These are phyloP conservation scores for Coemansia sp. DNA, from an alignment of 192 early-diverging fungal species.

Conservation along the genomic window DNA sequence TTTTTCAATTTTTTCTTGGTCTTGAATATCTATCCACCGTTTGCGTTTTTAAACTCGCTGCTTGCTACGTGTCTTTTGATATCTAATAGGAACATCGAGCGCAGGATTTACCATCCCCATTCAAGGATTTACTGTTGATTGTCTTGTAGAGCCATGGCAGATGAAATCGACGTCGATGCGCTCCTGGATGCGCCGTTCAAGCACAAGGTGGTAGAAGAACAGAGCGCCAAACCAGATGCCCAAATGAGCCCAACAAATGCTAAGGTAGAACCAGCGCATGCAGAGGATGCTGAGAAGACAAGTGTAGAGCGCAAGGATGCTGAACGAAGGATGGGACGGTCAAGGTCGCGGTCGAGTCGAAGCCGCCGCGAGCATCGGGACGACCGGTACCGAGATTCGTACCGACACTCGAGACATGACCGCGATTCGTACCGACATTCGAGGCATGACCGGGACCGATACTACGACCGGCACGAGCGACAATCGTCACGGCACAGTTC, in stretches of 20 bases:
- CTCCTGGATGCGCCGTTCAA: slow-evolving; percentile 40
- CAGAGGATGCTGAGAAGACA: slow-evolving; percentile 7
- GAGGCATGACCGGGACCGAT: slow-evolving; percentile 13
- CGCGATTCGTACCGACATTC: background rate
- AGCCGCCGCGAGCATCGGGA: slow-evolving; percentile 18
- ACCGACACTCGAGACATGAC: slow-evolving; percentile 8
- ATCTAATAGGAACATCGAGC: too few relatives aligned
- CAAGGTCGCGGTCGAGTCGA: slow-evolving; percentile 14
- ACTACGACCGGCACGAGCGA: slow-evolving; percentile 16
- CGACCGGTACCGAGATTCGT: slow-evolving; percentile 17
- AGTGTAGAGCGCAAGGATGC: slow-evolving; percentile 21
- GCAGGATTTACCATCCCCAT: too few relatives aligned
- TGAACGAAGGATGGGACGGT: background rate
- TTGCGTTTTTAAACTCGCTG: too few relatives aligned
- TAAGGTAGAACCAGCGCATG: slow-evolving; percentile 20
- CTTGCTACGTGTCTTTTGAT: too few relatives aligned
- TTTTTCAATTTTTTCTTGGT: too few relatives aligned
- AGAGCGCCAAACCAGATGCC: background rate
- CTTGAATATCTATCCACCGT: too few relatives aligned
- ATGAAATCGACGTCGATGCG: slow-evolving; percentile 36
- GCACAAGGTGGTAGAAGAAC: slow-evolving; percentile 26
- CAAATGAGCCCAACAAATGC: slow-evolving; percentile 15
- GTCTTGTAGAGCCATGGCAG: slow-evolving; percentile 13
- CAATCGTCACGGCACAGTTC: slow-evolving; percentile 9
- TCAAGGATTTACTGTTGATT: too few relatives aligned